phyloP scores from a whole-genome alignment of 805 yeast genomes.

The Maudiozyma pseudohumilis region DNA sequence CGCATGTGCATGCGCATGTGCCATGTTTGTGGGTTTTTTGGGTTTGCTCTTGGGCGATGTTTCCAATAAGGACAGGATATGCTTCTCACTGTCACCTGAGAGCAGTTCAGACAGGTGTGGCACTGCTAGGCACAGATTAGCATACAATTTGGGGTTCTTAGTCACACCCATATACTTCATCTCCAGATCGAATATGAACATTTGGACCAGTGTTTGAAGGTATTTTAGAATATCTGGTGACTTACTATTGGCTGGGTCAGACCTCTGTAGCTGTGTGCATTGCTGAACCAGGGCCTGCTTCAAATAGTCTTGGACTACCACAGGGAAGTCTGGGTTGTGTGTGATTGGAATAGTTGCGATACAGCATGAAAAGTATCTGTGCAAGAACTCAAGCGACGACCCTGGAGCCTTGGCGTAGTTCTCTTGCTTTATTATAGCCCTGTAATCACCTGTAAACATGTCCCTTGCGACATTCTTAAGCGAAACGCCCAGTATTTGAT shows the following conservation, averaged over 20 bases:
- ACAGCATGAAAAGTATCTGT: conserved; percentile 3
- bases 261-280: neutral
- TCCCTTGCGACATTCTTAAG: conserved; percentile 3
- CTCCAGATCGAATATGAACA: conserved; percentile 13
- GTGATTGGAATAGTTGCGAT: neutral
- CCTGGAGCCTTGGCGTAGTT: too few relatives aligned
- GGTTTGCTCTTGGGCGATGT: neutral
- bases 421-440: too few relatives aligned
- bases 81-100: conserved; percentile 4
- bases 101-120: conserved; percentile 9
- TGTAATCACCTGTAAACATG: neutral
- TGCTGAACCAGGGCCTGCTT: neutral
- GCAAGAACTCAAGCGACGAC: conserved; percentile 2
- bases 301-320: neutral
- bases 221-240: neutral
- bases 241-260: neutral
- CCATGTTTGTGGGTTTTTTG: too few relatives aligned
- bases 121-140: conserved; percentile 8
- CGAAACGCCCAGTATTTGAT: conserved; percentile 9
- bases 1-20: too few relatives aligned
- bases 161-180: conserved; percentile 7
- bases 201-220: conserved; percentile 3
- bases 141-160: conserved; percentile 9
- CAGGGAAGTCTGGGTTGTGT: neutral
- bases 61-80: conserved; percentile 7